Evolutionary conservation across 1,284 basidiomycete species (phyloP).

Genomic region (Bothia castanella): DNA sequence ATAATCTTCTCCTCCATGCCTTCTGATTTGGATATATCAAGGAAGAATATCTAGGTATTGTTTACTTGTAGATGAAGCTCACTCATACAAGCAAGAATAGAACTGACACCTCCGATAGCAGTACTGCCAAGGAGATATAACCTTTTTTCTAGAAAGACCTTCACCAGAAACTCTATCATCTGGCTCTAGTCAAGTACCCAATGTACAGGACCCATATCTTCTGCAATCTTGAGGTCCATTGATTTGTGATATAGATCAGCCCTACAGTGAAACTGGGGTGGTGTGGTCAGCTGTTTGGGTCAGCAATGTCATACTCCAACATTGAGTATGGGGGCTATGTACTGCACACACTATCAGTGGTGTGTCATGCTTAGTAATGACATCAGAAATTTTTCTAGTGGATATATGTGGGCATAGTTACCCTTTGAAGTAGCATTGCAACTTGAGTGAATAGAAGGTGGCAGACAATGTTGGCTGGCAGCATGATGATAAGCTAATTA

Average conservation of each 20-base stretch:
- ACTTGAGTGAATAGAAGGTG: too few relatives aligned
- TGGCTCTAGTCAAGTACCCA: neutral
- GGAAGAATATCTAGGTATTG: neutral
- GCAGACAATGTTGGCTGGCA: too few relatives aligned
- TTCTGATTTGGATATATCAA: neutral
- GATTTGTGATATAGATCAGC: neutral
- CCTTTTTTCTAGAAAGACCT: neutral
- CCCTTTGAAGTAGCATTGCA: too few relatives aligned
- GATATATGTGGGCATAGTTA: too few relatives aligned
- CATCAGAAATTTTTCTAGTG: too few relatives aligned
- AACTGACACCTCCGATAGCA: neutral
- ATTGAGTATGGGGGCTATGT: neutral
- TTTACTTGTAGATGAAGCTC: neutral
- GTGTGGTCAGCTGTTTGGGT: neutral
- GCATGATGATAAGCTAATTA: neutral
- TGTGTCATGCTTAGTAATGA: conserved; percentile 1
- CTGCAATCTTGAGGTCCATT: conserved; percentile 3
- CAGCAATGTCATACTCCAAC: neutral
- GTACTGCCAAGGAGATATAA: neutral
- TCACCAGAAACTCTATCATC: neutral
- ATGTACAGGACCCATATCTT: conserved; percentile 3
- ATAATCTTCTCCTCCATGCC: neutral
- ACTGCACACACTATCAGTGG: neutral
- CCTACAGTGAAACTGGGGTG: neutral
- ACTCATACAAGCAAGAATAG: neutral